These are phyloP conservation scores for Colletotrichum gloeosporioides DNA, from an alignment of 2,329 filamentous ascomycete genomes.

Conservation along the genomic window DNA sequence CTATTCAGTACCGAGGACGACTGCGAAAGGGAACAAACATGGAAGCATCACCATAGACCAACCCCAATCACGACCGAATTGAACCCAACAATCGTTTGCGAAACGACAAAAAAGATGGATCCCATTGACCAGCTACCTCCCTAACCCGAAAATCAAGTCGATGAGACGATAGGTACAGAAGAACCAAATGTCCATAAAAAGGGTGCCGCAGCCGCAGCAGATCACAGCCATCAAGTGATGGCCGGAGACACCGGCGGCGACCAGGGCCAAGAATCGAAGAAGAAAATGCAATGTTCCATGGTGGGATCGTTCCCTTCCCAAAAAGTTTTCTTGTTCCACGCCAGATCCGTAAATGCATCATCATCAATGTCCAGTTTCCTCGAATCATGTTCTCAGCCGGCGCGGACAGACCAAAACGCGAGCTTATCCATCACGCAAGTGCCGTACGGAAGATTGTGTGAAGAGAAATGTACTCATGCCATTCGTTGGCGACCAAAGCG, in stretches of 20 bases:
- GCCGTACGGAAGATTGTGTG: slow-evolving; percentile 1
- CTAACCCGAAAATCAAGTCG: slow-evolving; percentile 16
- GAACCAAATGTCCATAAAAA: slow-evolving; percentile 15
- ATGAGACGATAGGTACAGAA: slow-evolving; percentile 15
- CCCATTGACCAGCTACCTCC: slow-evolving; percentile 8
- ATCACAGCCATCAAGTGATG: neutral
- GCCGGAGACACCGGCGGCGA: neutral
- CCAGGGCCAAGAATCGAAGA: slow-evolving; percentile 5
- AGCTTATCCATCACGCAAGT: slow-evolving; percentile 19
- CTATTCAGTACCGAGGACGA: neutral
- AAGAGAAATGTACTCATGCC: slow-evolving; percentile 16
- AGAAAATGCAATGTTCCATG: slow-evolving; percentile 15
- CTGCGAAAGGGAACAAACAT: neutral
- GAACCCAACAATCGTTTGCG: neutral
- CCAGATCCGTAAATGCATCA: slow-evolving; percentile 24
- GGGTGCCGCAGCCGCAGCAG: neutral
- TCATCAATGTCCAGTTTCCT: slow-evolving; percentile 22
- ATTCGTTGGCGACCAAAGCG: slow-evolving; percentile 22
- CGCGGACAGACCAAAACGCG: neutral
- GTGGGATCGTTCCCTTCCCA: slow-evolving; percentile 9
- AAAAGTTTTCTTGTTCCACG: slow-evolving; percentile 8
- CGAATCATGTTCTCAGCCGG: slow-evolving; percentile 8
- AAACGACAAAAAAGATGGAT: neutral
- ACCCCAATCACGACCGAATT: neutral
- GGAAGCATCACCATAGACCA: neutral